Percentiles rank a stretch among this genome's conserved stretches.
Evolutionary conservation across 345 rosid species (phyloP).

Genomic region (Populus ilicifolia): DNA sequence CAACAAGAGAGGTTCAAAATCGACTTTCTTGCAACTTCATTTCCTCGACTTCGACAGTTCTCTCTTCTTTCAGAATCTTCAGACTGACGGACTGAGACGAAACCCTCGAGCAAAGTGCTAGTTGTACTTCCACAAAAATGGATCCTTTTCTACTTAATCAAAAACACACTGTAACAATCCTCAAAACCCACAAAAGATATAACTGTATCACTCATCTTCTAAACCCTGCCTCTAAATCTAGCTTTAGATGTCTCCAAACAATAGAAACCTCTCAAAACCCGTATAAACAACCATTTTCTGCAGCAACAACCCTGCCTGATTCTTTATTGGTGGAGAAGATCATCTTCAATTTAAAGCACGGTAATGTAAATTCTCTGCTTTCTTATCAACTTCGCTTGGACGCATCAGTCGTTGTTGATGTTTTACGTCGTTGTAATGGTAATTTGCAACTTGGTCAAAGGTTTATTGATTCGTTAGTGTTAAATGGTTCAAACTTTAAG

Average conservation of each 20-base stretch:
- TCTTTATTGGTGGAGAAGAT: conserved; percentile 61
- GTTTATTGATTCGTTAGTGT: conserved; percentile 39
- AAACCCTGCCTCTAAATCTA: conserved; percentile 3
- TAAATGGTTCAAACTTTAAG: conserved; percentile 38
- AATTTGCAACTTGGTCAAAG: conserved; percentile 43
- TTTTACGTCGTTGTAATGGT: conserved; percentile 46
- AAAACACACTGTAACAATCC: background rate
- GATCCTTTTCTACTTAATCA: conserved; percentile 4
- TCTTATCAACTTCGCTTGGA: conserved; percentile 38
- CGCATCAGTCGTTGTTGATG: conserved; percentile 50
- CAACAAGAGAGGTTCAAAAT: too few species aligned
- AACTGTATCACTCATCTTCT: background rate
- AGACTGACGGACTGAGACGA: too few species aligned
- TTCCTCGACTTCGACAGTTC: too few species aligned
- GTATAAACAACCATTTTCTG: conserved; percentile 11
- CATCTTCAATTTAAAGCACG: conserved; percentile 47
- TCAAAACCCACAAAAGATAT: conserved; percentile 1
- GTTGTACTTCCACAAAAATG: conserved; percentile 7
- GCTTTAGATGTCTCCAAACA: conserved; percentile 20
- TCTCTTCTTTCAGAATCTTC: too few species aligned
- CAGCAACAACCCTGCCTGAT: conserved; percentile 30
- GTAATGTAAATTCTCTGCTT: conserved; percentile 33
- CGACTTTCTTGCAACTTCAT: too few species aligned
- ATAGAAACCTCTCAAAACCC: conserved; percentile 12
- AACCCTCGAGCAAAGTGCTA: too few species aligned